These are phyloP conservation scores for Triangularia setosa DNA, from an alignment of 2,329 filamentous ascomycete genomes.

Conservation along the genomic window DNA sequence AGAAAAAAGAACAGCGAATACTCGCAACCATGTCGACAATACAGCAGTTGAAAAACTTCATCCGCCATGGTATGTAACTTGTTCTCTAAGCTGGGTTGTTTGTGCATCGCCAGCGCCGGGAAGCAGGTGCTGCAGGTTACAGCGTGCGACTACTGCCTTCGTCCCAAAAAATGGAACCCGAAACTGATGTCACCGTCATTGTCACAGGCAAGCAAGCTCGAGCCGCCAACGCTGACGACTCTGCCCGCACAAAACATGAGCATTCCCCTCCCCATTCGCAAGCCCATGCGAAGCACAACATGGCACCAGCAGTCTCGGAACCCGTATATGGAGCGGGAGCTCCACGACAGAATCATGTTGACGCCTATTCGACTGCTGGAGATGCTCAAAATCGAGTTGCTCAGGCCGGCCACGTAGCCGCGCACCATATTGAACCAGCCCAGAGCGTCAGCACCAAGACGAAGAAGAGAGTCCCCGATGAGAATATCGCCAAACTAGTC, in stretches of 20 bases:
- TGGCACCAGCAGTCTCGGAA: constrained; percentile 42
- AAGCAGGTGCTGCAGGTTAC: background rate
- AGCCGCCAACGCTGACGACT: constrained; percentile 52
- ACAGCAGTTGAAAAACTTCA: constrained; percentile 97
- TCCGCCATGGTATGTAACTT: constrained; percentile 69
- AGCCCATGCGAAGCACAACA: constrained; percentile 41
- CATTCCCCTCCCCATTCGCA: constrained; percentile 35
- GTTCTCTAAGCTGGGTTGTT: background rate
- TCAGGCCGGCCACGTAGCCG: constrained; percentile 62
- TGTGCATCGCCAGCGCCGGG: background rate
- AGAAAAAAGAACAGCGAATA: background rate
- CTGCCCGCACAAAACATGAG: constrained; percentile 49
- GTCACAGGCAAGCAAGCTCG: constrained; percentile 79
- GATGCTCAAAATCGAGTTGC: constrained; percentile 64
- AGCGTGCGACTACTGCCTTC: background rate
- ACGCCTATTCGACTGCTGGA: constrained; percentile 56
- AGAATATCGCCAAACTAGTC: constrained; percentile 78
- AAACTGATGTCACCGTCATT: constrained; percentile 33
- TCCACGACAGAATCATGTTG: constrained; percentile 48
- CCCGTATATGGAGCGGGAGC: constrained; percentile 35
- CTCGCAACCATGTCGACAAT: constrained; percentile 61
- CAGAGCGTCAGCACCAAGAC: constrained; percentile 46
- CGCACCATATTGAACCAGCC: constrained; percentile 58
- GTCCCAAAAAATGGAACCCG: background rate
- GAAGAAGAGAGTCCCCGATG: constrained; percentile 53